Base-by-base conservation (phyloP, 2,329 filamentous ascomycete species). In the Fusarium scirpi region DNA sequence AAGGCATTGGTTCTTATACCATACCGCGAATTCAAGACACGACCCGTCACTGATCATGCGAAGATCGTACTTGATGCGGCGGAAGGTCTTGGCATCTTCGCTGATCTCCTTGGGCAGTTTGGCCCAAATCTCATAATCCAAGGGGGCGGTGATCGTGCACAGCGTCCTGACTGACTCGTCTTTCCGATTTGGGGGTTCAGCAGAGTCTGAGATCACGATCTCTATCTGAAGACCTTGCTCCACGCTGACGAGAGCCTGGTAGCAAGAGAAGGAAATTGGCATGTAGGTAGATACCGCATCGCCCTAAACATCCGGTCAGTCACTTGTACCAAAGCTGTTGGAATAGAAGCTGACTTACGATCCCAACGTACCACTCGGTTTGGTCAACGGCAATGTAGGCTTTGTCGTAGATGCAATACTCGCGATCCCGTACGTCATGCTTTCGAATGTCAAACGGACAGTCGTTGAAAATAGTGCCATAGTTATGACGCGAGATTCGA, bases 351-450 rank as follows among this genome's bases (percentile, higher is more conserved):
- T 25, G 20, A 59, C 68, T 24, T 57, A 76, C 74, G 34, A 71
- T 67, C 16, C 62, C 25, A 3, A 79, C 34, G 44, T 79, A 80
- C 79, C 79, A 81, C 1, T 59, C 11, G 8, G 75, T 74, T 43
- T 81, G 78, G 8, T 76, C 62, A 0, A 25, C 18, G 0, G 74
- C 78, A 18, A 61, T 52, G 15, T 66, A 79, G 46, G 0, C 48
- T 6, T 0, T 58, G 10, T 51, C 54, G 16, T 57, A 57, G 12
- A n/a, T 68, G 63, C 65, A 69, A 79, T 1, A 30, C 38, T 12
- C 48, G 4, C 61, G 71, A 27, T 80, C 78, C 1, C 46, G 25
- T 0, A 6, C 0, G 1, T 70, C 62, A 20, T 80, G 76, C 0
- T 64, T 55, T 0, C 16, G 12, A 0, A 8, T 6, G 0, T 74